A percentile compares a stretch with the other conserved stretches of the same genome.
phyloP scores from a whole-genome alignment of 2,329 filamentous ascomycete species.

The Scedosporium apiospermum region DNA sequence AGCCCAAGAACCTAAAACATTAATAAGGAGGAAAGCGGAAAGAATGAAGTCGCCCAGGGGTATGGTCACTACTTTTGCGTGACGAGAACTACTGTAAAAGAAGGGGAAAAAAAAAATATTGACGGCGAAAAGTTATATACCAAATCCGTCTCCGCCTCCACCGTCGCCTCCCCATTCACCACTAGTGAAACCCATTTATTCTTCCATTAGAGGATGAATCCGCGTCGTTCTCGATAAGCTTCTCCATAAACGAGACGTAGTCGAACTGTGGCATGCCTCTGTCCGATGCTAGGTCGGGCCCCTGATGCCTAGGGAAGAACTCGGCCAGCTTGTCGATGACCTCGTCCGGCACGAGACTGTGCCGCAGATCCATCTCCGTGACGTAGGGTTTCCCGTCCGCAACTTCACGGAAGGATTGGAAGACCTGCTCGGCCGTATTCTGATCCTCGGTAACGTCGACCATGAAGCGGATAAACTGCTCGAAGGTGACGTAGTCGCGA shows the following conservation, averaged over 20 bases:
- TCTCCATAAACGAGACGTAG: conserved; percentile 96
- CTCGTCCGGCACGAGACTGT: conserved; percentile 91
- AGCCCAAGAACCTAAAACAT: neutral
- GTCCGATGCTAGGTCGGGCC: conserved; percentile 79
- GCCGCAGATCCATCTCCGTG: conserved; percentile 90
- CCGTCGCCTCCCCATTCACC: neutral
- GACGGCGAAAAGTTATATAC: neutral
- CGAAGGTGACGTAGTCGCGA: conserved; percentile 77
- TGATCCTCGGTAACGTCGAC: conserved; percentile 98
- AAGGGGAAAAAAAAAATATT: neutral
- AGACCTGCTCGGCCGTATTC: conserved; percentile 96
- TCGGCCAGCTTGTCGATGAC: conserved; percentile 87
- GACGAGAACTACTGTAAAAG: neutral
- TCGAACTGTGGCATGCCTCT: conserved; percentile 81
- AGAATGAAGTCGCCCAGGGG: neutral
- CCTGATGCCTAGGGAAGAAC: conserved; percentile 76
- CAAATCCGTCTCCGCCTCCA: neutral
- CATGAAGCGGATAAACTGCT: conserved; percentile 99
- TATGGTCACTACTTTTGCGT: neutral
- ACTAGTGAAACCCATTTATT: conserved; percentile 8
- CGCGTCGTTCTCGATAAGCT: conserved; percentile 47
- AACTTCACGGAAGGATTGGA: conserved; percentile 94
- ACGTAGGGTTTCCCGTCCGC: conserved; percentile 98
- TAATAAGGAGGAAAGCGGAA: neutral
- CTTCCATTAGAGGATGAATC: neutral